Conservation (phyloP, 306 rosid species). For the Canavalia gladiata region DNA sequence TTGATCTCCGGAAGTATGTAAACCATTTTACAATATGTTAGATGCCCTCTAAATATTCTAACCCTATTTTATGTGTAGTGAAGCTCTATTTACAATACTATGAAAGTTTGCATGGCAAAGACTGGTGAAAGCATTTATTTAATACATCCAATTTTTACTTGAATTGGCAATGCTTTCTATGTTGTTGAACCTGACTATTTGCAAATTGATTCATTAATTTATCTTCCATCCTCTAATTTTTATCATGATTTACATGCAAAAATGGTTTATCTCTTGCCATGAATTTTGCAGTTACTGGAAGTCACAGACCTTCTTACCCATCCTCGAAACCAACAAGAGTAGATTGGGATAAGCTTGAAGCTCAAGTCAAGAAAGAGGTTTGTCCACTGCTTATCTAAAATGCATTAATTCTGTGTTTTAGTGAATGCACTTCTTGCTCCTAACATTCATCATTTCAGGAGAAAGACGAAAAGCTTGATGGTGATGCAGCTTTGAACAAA, state of each 20-base stretch:
- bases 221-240: background rate
- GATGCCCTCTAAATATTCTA: background rate
- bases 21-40: background rate
- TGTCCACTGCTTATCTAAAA: constrained; percentile 33
- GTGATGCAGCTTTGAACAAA: constrained; percentile 94
- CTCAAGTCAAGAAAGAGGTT: constrained; percentile 90
- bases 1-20: background rate
- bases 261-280: constrained; percentile 20
- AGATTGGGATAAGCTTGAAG: constrained; percentile 96
- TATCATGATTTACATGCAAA: background rate
- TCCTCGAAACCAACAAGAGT: constrained; percentile 77
- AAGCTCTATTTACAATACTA: background rate
- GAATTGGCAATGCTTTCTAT: background rate
- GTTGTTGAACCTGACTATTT: background rate
- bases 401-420: background rate
- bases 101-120: background rate
- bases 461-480: constrained; percentile 94
- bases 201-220: background rate
- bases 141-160: background rate
- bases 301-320: constrained; percentile 73
- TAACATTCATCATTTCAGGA: constrained; percentile 63
- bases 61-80: background rate
- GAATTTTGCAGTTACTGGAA: constrained; percentile 58
- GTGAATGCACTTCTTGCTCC: constrained; percentile 19
- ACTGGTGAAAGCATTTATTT: background rate